Conservation (phyloP, 805 yeast species). For the Yamadazyma phyllophila region DNA sequence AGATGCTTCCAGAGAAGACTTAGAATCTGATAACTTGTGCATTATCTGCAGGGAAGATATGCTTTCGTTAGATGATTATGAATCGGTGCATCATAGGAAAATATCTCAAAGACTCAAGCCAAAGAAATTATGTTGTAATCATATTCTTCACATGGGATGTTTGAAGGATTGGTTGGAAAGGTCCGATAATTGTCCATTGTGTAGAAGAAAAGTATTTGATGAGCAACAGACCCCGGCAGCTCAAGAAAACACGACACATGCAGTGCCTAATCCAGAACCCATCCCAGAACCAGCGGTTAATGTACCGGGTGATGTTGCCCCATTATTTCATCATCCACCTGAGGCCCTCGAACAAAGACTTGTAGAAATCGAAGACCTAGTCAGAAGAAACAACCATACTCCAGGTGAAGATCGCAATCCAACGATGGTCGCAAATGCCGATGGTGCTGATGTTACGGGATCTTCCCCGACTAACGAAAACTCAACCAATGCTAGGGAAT, state of each 20-base stretch:
- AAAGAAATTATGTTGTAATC: slow-evolving; percentile 79
- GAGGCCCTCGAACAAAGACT: slow-evolving; percentile 6
- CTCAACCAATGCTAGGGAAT: neutral
- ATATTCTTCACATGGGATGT: slow-evolving; percentile 86
- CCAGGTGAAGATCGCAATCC: neutral
- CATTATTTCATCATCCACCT: neutral
- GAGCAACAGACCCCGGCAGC: neutral
- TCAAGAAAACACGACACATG: too few relatives aligned
- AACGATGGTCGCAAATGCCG: neutral
- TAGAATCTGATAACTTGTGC: slow-evolving; percentile 59
- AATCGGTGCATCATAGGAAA: slow-evolving; percentile 19
- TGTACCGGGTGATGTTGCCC: neutral
- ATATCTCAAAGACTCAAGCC: slow-evolving; percentile 50
- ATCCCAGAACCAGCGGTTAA: neutral
- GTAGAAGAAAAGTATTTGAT: slow-evolving; percentile 64
- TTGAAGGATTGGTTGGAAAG: slow-evolving; percentile 90
- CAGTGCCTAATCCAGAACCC: neutral
- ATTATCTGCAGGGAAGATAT: slow-evolving; percentile 92
- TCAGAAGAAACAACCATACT: neutral
- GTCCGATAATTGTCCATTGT: slow-evolving; percentile 90
- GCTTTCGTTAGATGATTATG: slow-evolving; percentile 45
- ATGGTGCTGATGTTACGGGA: neutral
- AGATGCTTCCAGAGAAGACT: slow-evolving; percentile 61
- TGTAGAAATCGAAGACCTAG: slow-evolving; percentile 9
- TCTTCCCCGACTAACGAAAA: neutral